Evolutionary conservation across 768 basidiomycete genomes (phyloP).

Genomic region (Mycena sanguinolenta): DNA sequence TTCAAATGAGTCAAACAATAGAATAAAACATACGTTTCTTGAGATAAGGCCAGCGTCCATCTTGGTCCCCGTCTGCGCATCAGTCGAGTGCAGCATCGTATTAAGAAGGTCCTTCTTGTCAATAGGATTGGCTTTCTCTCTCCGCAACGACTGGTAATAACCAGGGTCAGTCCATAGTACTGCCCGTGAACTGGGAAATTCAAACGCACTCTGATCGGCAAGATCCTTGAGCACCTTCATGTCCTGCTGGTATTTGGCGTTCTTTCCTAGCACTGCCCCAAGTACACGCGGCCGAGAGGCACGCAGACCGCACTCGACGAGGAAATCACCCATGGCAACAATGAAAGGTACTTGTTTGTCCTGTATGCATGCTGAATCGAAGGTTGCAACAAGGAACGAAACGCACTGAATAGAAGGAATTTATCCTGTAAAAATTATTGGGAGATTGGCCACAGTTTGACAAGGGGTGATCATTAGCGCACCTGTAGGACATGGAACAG

Average conservation of each 20-base stretch:
- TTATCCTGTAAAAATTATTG: slow-evolving; percentile 43
- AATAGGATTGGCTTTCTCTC: slow-evolving; percentile 49
- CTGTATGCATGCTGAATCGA: too few relatives aligned
- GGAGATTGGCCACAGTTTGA: not conserved
- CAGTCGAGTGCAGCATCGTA: slow-evolving; percentile 58
- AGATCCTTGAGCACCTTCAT: slow-evolving; percentile 56
- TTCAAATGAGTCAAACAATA: too few relatives aligned
- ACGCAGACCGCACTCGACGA: slow-evolving; percentile 53
- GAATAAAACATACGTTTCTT: slow-evolving; percentile 48
- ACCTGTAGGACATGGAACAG: slow-evolving; percentile 55
- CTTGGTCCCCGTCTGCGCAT: slow-evolving; percentile 56
- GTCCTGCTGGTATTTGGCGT: slow-evolving; percentile 56
- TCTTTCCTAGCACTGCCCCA: slow-evolving; percentile 51
- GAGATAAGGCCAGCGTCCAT: slow-evolving; percentile 57
- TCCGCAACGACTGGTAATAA: slow-evolving; percentile 52
- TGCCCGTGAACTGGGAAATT: too few relatives aligned
- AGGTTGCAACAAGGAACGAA: slow-evolving; percentile 36
- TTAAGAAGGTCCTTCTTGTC: slow-evolving; percentile 61
- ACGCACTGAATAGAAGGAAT: slow-evolving; percentile 60
- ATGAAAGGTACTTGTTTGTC: slow-evolving; percentile 44
- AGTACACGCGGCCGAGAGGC: slow-evolving; percentile 51
- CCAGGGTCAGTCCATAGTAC: not conserved
- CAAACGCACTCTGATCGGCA: slow-evolving; percentile 50
- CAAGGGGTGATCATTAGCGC: not conserved
- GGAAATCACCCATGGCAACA: slow-evolving; percentile 56